Evolutionary conservation across 768 basidiomycete genomes (phyloP).

Genomic region (Lactifluus rugatus): DNA sequence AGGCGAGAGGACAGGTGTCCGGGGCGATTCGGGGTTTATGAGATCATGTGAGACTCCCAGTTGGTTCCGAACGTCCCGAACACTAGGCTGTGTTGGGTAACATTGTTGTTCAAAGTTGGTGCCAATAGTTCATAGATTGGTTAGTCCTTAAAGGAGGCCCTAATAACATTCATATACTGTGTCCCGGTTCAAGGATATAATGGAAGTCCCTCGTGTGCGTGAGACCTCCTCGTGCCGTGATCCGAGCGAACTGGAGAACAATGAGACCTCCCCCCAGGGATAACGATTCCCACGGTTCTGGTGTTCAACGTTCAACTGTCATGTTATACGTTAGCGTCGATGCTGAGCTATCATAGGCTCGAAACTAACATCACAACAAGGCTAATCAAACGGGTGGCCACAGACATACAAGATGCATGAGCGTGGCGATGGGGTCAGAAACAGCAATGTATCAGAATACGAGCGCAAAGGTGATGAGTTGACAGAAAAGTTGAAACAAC

Average conservation of each 20-base stretch:
- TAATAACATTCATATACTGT: neutral
- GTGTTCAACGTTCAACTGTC: neutral
- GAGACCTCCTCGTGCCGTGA: neutral
- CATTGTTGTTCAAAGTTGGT: constrained; percentile 17
- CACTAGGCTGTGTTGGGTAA: constrained; percentile 16
- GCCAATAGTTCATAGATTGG: neutral
- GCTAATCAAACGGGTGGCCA: neutral
- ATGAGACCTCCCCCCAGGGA: neutral
- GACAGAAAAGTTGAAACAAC: neutral
- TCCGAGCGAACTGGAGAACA: constrained; percentile 8
- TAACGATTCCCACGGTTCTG: neutral
- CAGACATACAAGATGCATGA: neutral
- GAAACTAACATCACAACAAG: neutral
- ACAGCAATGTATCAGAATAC: neutral
- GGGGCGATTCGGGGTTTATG: neutral
- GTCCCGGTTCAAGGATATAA: constrained; percentile 8
- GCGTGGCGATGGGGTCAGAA: too few relatives aligned
- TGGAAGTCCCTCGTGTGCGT: constrained; percentile 18
- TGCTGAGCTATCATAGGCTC: neutral
- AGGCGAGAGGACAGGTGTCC: neutral
- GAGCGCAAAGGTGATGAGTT: neutral
- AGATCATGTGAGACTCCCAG: too few relatives aligned
- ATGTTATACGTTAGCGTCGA: neutral
- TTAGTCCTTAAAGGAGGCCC: neutral
- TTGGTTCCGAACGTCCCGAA: constrained; percentile 4